These are phyloP conservation scores for Aspergillus melleus DNA, from an alignment of 2,329 filamentous ascomycete genomes.

Conservation along the genomic window DNA sequence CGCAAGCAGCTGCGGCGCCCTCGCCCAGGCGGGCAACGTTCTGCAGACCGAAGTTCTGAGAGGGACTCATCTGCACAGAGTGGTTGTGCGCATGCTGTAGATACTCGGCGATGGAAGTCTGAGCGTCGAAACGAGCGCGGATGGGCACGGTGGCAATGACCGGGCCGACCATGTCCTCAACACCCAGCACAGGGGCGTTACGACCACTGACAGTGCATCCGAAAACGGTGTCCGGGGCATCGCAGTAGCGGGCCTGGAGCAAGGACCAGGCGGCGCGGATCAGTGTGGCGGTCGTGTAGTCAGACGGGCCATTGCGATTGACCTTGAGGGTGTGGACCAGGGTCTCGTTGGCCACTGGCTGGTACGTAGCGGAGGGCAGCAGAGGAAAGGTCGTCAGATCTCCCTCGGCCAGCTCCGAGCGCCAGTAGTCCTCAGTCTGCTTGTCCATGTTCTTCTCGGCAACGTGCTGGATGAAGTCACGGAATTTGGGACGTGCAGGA, in stretches of 20 bases:
- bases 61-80: constrained; percentile 54
- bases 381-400: constrained; percentile 46
- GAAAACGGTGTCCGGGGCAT: constrained; percentile 42
- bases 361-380: constrained; percentile 29
- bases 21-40: constrained; percentile 52
- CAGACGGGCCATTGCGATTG: constrained; percentile 2
- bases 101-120: constrained; percentile 45
- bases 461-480: constrained; percentile 45
- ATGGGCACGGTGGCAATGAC: constrained; percentile 47
- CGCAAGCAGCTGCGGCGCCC: constrained; percentile 36
- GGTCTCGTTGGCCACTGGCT: constrained; percentile 10
- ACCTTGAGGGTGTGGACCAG: constrained; percentile 5
- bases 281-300: constrained; percentile 41
- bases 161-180: constrained; percentile 47
- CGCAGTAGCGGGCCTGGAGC: constrained; percentile 38
- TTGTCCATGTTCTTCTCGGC: constrained; percentile 33
- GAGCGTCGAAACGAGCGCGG: constrained; percentile 30
- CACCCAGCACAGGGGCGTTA: constrained; percentile 38
- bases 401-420: constrained; percentile 39
- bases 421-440: constrained; percentile 45
- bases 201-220: constrained; percentile 47
- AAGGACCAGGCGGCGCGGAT: constrained; percentile 47
- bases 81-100: constrained; percentile 55
- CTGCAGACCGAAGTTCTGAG: constrained; percentile 57
- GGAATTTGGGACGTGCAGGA: constrained; percentile 24